These are phyloP conservation scores for Arthrobotrys iridis DNA, from an alignment of 2,329 filamentous ascomycete species.

Conservation along the genomic window DNA sequence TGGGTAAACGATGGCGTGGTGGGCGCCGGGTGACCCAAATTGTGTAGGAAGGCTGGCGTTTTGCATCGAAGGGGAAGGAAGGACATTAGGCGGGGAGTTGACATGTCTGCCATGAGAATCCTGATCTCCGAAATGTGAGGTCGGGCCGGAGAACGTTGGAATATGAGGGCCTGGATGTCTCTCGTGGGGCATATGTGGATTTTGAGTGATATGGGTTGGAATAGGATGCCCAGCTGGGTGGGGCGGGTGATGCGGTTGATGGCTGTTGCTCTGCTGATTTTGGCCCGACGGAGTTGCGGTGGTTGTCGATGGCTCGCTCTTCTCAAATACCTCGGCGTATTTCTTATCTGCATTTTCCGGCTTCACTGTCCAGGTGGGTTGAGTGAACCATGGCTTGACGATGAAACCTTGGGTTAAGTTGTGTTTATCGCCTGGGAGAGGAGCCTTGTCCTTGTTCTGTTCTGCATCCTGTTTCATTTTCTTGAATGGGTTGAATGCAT, in stretches of 20 bases:
- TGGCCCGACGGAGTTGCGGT: constrained; percentile 75
- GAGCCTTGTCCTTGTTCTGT: constrained; percentile 69
- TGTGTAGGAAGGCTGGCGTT: constrained; percentile 57
- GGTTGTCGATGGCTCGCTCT: constrained; percentile 66
- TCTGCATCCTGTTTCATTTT: constrained; percentile 68
- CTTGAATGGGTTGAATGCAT: constrained; percentile 72
- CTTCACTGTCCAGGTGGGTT: constrained; percentile 81
- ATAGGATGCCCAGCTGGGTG: constrained; percentile 67
- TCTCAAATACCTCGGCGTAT: constrained; percentile 83
- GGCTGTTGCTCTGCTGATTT: constrained; percentile 75
- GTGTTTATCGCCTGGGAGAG: constrained; percentile 78
- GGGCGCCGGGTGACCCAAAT: constrained; percentile 55
- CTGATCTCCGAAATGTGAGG: constrained; percentile 81
- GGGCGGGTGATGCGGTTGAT: constrained; percentile 79
- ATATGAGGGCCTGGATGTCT: constrained; percentile 67
- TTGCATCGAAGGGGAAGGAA: constrained; percentile 58
- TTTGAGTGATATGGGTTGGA: constrained; percentile 73
- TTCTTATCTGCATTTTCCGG: constrained; percentile 78
- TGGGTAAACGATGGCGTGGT: constrained; percentile 56
- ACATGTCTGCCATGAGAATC: constrained; percentile 60
- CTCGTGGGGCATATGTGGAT: constrained; percentile 80
- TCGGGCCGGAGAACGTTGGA: constrained; percentile 61
- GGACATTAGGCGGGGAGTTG: constrained; percentile 51
- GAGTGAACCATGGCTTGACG: constrained; percentile 72
- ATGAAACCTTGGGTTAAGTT: constrained; percentile 69